Evolutionary conservation across 257 asterid genomes (phyloP).

Genomic region (Solanum pennellii): DNA sequence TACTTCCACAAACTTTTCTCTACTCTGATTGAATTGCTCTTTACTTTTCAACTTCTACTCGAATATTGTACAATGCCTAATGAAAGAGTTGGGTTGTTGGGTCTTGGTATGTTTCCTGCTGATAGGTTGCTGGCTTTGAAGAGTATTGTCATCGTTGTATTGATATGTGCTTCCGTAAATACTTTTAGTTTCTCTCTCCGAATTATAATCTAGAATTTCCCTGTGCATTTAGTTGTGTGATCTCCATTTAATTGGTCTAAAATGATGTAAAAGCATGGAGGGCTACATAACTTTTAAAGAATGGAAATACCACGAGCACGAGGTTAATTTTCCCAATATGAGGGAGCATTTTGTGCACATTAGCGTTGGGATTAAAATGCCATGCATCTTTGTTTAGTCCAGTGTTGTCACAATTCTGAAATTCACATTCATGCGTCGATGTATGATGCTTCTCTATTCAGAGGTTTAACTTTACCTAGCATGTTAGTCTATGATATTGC

Average conservation of each 20-base stretch:
- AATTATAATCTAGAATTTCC: not conserved
- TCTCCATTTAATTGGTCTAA: not conserved
- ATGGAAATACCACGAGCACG: not conserved
- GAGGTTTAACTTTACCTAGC: not conserved
- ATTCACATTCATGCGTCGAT: not conserved
- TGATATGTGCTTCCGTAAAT: not conserved
- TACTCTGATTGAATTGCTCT: not conserved
- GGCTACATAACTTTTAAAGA: not conserved
- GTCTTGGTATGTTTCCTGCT: not conserved
- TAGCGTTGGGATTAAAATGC: not conserved
- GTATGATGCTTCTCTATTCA: not conserved
- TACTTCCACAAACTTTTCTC: not conserved
- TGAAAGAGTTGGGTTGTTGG: not conserved
- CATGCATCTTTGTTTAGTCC: not conserved
- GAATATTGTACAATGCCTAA: not conserved
- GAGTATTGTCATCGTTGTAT: not conserved
- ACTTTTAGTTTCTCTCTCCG: not conserved
- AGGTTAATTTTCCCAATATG: not conserved
- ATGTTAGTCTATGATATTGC: not conserved
- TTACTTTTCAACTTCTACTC: not conserved
- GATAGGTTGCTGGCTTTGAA: not conserved
- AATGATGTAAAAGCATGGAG: not conserved
- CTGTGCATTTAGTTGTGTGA: not conserved
- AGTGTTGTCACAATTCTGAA: not conserved
- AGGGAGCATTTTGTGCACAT: not conserved